Base-by-base conservation (phyloP, 2,329 filamentous ascomycete species). In the Neonectria neomacrospora region DNA sequence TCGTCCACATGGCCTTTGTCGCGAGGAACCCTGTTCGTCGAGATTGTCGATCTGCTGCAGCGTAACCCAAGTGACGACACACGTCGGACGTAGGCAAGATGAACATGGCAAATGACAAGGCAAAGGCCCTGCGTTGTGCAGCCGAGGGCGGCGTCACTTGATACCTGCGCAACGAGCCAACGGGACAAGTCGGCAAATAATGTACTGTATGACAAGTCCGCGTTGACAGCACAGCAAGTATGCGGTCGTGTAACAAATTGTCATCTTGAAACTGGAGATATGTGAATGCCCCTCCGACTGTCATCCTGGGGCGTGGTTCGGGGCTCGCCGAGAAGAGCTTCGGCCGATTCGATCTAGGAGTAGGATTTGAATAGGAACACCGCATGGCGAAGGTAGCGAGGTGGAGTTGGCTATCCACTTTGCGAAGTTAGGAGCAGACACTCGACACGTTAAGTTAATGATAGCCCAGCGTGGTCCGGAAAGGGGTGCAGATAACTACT, bases 21-120 rank as follows among this genome's bases (percentile, higher is more conserved):
- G 5, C 10, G 28, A 50, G n/a, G n/a, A 32, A 20, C n/a, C 16
- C 10, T 18, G 39, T 30, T 50, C 16, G 56, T 51, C 56, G 22
- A 53, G 56, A 37, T 53, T 59, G 48, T 59, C 39, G 39, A 59
- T 59, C 56, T 54, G n/a, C 48, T 59, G 56, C 56, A 54, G 50
- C 32, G 50, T 48, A 53, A 53, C 50, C 48, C 48, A 54, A 59
- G 39, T 45, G 28, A 30, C 37, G 28, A 44, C 39, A 39, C 39
- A 45, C 28, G 16, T 4, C 44, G 44, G 14, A 30, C 45, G 47
- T 23, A 47, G 47, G 22, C 14, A 47, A n/a, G 37, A 22, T 45
- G 54, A 50, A 30, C 23, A 26, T 39, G 44, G 45, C 45, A 42
- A 28, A 50, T 39, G 44, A 34, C 44, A n/a, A 41, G 22, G 11